phyloP scores from a whole-genome alignment of 1,284 basidiomycete species.

The Caloboletus firmus region DNA sequence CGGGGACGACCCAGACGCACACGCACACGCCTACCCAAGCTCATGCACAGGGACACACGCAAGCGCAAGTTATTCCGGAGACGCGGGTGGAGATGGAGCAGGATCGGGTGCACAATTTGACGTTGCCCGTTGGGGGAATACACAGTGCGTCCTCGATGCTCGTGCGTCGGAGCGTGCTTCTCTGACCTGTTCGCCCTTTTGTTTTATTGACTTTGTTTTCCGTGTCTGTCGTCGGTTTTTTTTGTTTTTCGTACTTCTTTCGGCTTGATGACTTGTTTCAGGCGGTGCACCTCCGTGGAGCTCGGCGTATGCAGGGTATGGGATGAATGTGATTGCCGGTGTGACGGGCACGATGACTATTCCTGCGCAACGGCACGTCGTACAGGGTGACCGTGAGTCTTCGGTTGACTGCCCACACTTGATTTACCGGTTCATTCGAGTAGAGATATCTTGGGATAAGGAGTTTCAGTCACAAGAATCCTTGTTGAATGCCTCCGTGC shows the following conservation, averaged over 20 bases:
- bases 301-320: conserved; percentile 32
- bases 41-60: background rate
- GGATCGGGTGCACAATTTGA: conserved; percentile 6
- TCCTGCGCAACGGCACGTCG: conserved; percentile 34
- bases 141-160: conserved; percentile 21
- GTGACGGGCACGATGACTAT: conserved; percentile 33
- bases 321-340: conserved; percentile 41
- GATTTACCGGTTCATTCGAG: background rate
- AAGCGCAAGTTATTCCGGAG: conserved; percentile 5
- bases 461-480: conserved; percentile 62
- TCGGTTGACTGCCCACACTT: background rate
- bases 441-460: conserved; percentile 58
- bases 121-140: conserved; percentile 4
- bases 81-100: conserved; percentile 16
- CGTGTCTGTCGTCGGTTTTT: background rate
- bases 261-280: conserved; percentile 1
- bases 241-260: too few species aligned
- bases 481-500: conserved; percentile 18
- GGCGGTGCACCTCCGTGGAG: conserved; percentile 41
- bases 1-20: conserved; percentile 29
- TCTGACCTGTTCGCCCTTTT: conserved; percentile 7
- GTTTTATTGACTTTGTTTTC: background rate
- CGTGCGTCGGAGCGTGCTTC: conserved; percentile 1
- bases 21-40: background rate
- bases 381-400: conserved; percentile 39